phyloP scores from a whole-genome alignment of 1,284 basidiomycete genomes.

The Microbotryum lychnidis-dioicae region DNA sequence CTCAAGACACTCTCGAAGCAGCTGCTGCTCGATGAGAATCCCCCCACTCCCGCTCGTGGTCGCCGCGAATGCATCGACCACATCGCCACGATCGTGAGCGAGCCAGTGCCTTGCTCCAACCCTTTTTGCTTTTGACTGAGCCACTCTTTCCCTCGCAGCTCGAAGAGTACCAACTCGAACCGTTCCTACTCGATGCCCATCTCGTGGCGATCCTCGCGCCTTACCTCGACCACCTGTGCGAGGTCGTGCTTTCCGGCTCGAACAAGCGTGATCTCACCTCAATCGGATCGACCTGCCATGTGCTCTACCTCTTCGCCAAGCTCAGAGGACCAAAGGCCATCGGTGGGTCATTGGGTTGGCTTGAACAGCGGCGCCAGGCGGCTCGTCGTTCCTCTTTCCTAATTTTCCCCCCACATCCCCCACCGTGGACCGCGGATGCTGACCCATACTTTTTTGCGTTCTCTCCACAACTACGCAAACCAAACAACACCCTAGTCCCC shows the following conservation, averaged over 20 bases:
- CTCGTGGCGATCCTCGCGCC: slow-evolving; percentile 76
- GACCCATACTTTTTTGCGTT: neutral
- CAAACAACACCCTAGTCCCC: slow-evolving; percentile 51
- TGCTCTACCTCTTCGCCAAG: slow-evolving; percentile 80
- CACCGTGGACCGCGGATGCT: neutral
- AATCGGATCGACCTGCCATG: slow-evolving; percentile 51
- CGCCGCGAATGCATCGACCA: no score
- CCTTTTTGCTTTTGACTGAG: no score
- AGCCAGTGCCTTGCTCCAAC: no score
- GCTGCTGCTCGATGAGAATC: no score
- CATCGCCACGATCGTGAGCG: no score
- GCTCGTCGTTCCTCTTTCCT: neutral
- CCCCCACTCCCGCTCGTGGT: no score
- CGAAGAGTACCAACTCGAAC: slow-evolving; percentile 82
- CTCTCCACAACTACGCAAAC: no score
- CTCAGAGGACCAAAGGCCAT: slow-evolving; percentile 87
- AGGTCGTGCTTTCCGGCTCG: slow-evolving; percentile 40
- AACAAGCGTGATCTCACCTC: slow-evolving; percentile 37
- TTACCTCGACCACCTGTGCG: slow-evolving; percentile 57
- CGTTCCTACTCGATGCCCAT: slow-evolving; percentile 90
- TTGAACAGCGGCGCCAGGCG: no score
- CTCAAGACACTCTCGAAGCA: no score
- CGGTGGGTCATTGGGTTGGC: slow-evolving; percentile 51
- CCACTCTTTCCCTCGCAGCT: slow-evolving; percentile 49
- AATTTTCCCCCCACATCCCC: neutral